A percentile compares a stretch with the other conserved stretches of the same genome.
These are phyloP conservation scores for Filobasidium wieringae DNA, from an alignment of 768 basidiomycete species.

Conservation along the genomic window DNA sequence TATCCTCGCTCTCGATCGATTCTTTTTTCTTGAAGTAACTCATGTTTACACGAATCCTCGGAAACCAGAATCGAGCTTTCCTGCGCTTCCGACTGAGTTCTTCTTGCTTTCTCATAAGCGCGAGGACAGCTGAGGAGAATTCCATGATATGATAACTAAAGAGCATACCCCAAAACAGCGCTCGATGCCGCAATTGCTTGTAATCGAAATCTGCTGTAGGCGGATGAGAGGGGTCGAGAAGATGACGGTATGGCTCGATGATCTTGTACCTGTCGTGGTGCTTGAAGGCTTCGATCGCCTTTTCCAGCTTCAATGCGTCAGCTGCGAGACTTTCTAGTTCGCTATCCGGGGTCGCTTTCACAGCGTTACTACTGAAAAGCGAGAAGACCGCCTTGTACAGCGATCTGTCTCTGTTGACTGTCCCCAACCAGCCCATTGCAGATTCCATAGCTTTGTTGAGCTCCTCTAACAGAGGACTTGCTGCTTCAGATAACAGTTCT, in stretches of 20 bases:
- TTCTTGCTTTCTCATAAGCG: constrained; percentile 21
- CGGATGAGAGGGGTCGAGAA: constrained; percentile 29
- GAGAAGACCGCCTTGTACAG: constrained; percentile 6
- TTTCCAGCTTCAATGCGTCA: constrained; percentile 6
- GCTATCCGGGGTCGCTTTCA: background rate
- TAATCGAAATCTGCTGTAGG: constrained; percentile 9
- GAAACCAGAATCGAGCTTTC: constrained; percentile 22
- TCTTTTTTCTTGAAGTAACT: background rate
- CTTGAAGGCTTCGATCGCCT: constrained; percentile 20
- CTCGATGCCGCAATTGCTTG: constrained; percentile 19
- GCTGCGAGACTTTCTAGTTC: background rate
- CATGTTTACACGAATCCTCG: constrained; percentile 10
- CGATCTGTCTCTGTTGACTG: constrained; percentile 18
- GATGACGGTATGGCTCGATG: constrained; percentile 27
- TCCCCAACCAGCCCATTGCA: constrained; percentile 19
- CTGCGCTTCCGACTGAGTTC: constrained; percentile 18
- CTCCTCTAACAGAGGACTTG: constrained; percentile 20
- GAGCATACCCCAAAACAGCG: constrained; percentile 31
- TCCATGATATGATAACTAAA: constrained; percentile 36
- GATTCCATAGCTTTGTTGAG: constrained; percentile 14
- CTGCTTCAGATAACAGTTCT: constrained; percentile 20
- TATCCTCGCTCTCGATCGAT: background rate
- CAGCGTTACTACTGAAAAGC: background rate
- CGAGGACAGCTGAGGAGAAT: constrained; percentile 23
- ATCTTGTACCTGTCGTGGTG: constrained; percentile 14